Conservation (phyloP, 306 rosid genomes). For the Abrus pulchellus region DNA sequence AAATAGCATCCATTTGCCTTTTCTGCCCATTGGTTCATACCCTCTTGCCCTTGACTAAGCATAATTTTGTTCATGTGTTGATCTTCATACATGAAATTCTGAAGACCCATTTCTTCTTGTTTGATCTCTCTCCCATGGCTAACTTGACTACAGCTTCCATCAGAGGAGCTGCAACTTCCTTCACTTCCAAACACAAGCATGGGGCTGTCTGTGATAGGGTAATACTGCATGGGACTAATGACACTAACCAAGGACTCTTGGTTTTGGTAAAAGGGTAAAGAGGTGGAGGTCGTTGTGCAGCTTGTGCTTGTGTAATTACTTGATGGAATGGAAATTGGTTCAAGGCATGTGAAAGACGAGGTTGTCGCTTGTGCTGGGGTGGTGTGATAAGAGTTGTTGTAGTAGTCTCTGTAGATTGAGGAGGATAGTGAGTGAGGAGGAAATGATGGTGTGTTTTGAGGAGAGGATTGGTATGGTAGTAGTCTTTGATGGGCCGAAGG, state of each 20-base stretch:
- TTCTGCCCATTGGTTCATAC: constrained; percentile 55
- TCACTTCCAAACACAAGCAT: constrained; percentile 70
- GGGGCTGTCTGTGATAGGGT: constrained; percentile 52
- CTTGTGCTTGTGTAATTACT: constrained; percentile 37
- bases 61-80: constrained; percentile 44
- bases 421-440: constrained; percentile 46
- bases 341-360: constrained; percentile 51
- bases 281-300: constrained; percentile 30
- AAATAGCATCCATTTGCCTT: constrained; percentile 42
- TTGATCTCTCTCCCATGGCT: constrained; percentile 54
- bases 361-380: constrained; percentile 38
- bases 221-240: constrained; percentile 46
- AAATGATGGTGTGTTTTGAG: constrained; percentile 38
- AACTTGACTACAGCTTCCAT: constrained; percentile 70
- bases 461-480: constrained; percentile 46
- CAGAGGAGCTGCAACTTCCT: constrained; percentile 82
- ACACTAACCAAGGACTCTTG: constrained; percentile 50
- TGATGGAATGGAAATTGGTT: constrained; percentile 42
- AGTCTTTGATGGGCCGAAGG: constrained; percentile 52
- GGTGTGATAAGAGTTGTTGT: constrained; percentile 32
- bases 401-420: constrained; percentile 44
- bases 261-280: constrained; percentile 56
- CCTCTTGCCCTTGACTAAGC: constrained; percentile 44
- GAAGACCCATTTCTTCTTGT: constrained; percentile 64
- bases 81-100: constrained; percentile 46